Evolutionary conservation across 2,329 filamentous ascomycete genomes (phyloP).

Genomic region (Alternaria hordeiaustralica): DNA sequence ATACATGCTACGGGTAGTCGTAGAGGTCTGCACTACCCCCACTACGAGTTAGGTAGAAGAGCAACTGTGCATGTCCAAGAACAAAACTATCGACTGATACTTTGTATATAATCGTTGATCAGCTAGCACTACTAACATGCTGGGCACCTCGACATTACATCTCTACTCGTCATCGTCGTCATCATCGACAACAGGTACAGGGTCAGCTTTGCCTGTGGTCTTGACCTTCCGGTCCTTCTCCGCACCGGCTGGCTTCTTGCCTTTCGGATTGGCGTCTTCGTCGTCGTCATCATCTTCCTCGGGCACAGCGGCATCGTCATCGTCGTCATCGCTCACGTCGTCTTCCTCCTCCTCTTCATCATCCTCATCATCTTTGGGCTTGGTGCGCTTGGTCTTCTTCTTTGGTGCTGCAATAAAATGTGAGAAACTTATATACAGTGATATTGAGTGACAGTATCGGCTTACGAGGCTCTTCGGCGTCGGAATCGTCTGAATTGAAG

Average conservation of each 20-base stretch:
- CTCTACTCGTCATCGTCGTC: slow-evolving; percentile 36
- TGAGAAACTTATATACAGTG: not conserved
- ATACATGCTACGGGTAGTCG: too few relatives aligned
- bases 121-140: not conserved
- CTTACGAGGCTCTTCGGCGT: slow-evolving; percentile 47
- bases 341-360: slow-evolving; percentile 42
- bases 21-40: not conserved
- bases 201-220: slow-evolving; percentile 33
- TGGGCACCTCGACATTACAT: not conserved
- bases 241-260: slow-evolving; percentile 46
- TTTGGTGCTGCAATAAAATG: slow-evolving; percentile 36
- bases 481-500: slow-evolving; percentile 47
- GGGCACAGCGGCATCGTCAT: slow-evolving; percentile 7
- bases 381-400: slow-evolving; percentile 44
- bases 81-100: not conserved
- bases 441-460: not conserved
- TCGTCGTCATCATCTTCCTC: slow-evolving; percentile 43
- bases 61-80: not conserved
- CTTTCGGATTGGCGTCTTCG: slow-evolving; percentile 42
- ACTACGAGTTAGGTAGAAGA: not conserved
- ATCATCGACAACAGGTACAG: slow-evolving; percentile 42
- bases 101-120: not conserved
- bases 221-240: slow-evolving; percentile 45
- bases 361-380: slow-evolving; percentile 38
- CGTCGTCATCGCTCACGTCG: slow-evolving; percentile 11